These are phyloP conservation scores for Lactarius hengduanensis DNA, from an alignment of 768 basidiomycete species.

Conservation along the genomic window DNA sequence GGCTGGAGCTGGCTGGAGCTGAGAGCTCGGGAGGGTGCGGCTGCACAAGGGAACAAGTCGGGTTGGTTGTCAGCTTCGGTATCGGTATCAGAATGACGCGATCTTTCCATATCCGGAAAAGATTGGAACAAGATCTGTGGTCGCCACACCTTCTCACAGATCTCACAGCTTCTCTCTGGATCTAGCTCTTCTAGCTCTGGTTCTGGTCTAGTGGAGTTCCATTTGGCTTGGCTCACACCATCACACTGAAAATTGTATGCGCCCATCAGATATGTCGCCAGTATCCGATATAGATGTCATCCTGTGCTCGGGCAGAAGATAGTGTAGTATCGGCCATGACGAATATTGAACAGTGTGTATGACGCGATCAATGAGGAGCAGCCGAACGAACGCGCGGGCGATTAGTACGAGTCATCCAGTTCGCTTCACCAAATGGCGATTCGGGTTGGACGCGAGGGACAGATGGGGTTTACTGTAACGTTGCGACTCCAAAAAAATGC, in stretches of 20 bases:
- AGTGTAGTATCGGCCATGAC: not conserved
- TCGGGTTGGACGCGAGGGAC: slow-evolving; percentile 8
- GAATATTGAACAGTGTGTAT: not conserved
- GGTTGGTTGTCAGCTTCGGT: not conserved
- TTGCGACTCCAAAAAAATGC: not conserved
- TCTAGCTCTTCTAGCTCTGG: not conserved
- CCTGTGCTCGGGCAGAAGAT: not conserved
- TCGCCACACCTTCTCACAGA: not conserved
- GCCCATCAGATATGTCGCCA: not conserved
- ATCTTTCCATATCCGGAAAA: slow-evolving; percentile 1
- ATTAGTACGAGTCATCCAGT: slow-evolving; percentile 3
- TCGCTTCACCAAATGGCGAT: not conserved
- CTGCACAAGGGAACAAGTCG: not conserved
- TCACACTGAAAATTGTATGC: not conserved
- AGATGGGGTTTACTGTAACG: not conserved
- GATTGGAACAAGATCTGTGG: too few species aligned
- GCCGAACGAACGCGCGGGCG: slow-evolving; percentile 9
- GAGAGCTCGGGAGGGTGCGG: not conserved
- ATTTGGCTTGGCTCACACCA: not conserved
- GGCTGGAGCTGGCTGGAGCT: not conserved
- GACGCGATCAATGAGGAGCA: not conserved
- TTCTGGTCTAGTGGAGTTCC: not conserved
- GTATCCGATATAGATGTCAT: not conserved
- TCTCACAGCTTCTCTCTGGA: not conserved
- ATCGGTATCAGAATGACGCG: not conserved